Evolutionary conservation across 1,284 basidiomycete genomes (phyloP).

Genomic region (Ceratobasidium sp.): DNA sequence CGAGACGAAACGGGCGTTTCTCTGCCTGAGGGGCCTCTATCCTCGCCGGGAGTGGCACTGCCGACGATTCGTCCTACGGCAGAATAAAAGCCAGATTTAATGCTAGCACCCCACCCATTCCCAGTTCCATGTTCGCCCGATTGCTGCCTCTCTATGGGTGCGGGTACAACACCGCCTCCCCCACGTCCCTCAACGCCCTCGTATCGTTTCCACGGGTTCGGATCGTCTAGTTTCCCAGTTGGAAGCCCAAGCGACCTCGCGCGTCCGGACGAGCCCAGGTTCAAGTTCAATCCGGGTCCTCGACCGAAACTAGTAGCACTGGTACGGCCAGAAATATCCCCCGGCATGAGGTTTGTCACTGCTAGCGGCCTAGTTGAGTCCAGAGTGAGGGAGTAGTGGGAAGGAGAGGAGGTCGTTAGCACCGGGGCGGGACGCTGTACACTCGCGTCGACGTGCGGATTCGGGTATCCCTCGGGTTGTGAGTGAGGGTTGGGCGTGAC

Average conservation of each 20-base stretch:
- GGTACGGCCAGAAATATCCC: conserved; percentile 30
- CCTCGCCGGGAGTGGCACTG: background rate
- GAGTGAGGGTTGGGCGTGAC: conserved; percentile 1
- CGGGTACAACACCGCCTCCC: background rate
- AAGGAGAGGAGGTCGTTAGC: background rate
- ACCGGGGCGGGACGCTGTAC: conserved; percentile 2
- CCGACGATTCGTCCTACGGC: conserved; percentile 29
- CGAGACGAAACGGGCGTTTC: background rate
- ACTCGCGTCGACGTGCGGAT: background rate
- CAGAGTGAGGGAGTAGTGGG: conserved; percentile 16
- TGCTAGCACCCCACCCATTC: conserved; percentile 15
- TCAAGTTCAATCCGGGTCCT: background rate
- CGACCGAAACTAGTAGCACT: conserved; percentile 8
- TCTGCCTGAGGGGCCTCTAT: background rate
- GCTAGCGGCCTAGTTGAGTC: conserved; percentile 26
- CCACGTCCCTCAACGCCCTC: conserved; percentile 29
- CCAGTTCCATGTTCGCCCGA: background rate
- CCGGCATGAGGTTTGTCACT: conserved; percentile 42
- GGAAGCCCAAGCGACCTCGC: conserved; percentile 22
- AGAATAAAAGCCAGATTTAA: conserved; percentile 21
- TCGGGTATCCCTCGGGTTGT: background rate
- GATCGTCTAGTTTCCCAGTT: conserved; percentile 16
- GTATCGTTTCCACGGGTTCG: conserved; percentile 37
- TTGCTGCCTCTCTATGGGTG: background rate
- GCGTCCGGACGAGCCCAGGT: background rate